These are phyloP conservation scores for Chaetomium strumarium DNA, from an alignment of 2,329 filamentous ascomycete genomes.

Conservation along the genomic window DNA sequence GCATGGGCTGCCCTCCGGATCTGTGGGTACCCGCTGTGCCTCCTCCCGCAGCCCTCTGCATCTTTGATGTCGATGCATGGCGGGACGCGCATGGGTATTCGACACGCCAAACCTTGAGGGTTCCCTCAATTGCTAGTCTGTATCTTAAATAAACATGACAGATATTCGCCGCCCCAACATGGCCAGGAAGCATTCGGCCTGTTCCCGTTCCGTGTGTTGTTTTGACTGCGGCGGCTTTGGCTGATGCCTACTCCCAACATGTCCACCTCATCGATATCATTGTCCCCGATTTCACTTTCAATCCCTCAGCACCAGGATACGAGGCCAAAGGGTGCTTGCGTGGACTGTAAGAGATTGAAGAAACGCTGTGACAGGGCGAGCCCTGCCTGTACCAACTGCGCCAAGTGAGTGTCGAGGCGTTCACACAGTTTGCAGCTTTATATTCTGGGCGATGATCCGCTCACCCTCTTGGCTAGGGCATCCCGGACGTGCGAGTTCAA, in stretches of 20 bases:
- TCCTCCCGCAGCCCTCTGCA: background rate
- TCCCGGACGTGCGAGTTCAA: conserved; percentile 3
- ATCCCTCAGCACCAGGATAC: conserved; percentile 1
- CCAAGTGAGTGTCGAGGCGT: conserved; percentile 21
- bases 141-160: conserved; percentile 15
- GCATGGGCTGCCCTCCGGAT: conserved; percentile 8
- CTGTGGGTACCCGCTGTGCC: background rate
- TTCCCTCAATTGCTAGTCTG: conserved; percentile 13
- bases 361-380: conserved; percentile 28
- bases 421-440: background rate
- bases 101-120: conserved; percentile 6
- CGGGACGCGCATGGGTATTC: background rate
- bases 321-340: conserved; percentile 24
- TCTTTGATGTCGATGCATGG: background rate
- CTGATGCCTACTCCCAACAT: conserved; percentile 11
- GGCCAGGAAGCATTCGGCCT: background rate
- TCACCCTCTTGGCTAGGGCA: background rate
- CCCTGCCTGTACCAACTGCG: conserved; percentile 26
- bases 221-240: conserved; percentile 3
- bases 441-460: background rate
- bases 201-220: conserved; percentile 6
- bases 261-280: conserved; percentile 20
- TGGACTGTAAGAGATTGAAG: conserved; percentile 28
- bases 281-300: conserved; percentile 21
- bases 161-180: background rate